These are phyloP conservation scores for Senecio squalidus DNA, from an alignment of 140 eudicot species.

Conservation along the genomic window DNA sequence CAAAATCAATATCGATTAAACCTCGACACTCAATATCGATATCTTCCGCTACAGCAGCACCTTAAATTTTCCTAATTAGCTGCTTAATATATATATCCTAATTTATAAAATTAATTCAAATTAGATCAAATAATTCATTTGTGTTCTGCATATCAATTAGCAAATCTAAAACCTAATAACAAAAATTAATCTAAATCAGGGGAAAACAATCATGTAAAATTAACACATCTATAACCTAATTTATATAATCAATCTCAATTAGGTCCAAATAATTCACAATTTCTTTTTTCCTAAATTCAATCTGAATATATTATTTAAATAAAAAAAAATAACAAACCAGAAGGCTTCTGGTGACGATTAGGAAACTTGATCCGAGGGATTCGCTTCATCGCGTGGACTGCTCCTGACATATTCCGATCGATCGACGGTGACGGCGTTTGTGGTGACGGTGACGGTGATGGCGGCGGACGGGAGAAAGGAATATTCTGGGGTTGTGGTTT, in stretches of 20 bases:
- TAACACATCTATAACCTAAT: not conserved
- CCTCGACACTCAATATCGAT: not conserved
- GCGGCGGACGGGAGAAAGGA: constrained; percentile 17
- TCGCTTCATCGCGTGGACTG: constrained; percentile 59
- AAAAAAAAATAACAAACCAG: constrained; percentile 20
- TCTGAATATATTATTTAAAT: not conserved
- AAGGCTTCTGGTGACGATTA: constrained; percentile 51
- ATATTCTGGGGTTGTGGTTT: constrained; percentile 16
- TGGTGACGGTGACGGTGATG: constrained; percentile 6
- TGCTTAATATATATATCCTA: too few relatives aligned
- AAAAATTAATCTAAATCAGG: too few relatives aligned
- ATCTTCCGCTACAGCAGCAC: not conserved
- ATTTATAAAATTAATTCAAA: too few relatives aligned
- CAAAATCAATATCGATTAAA: not conserved
- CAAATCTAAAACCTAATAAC: too few relatives aligned
- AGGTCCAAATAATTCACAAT: not conserved
- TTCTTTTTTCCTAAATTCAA: too few relatives aligned
- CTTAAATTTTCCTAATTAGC: too few relatives aligned
- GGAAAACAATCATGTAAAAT: too few relatives aligned
- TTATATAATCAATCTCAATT: not conserved
- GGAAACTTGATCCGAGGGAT: constrained; percentile 92
- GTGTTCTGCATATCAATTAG: too few relatives aligned
- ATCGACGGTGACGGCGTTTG: constrained; percentile 3
- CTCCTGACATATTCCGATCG: constrained; percentile 38
- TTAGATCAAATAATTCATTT: too few relatives aligned